Conservation (phyloP, 495 filamentous ascomycete genomes). For the Cladorrhinum samala region DNA sequence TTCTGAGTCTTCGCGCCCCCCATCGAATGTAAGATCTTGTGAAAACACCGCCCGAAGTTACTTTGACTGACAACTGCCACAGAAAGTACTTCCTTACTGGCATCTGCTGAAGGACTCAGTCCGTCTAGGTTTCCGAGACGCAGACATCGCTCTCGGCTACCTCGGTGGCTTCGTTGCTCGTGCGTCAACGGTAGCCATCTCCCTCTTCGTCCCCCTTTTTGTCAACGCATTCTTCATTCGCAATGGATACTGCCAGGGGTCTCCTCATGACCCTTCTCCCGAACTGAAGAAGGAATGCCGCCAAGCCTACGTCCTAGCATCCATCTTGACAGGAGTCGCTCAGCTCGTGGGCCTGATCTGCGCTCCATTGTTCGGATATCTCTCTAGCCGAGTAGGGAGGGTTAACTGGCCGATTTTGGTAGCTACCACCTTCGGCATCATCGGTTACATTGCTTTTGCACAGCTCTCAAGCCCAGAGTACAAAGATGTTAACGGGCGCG, state of each 20-base stretch:
- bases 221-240: conserved; percentile 82
- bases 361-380: conserved; percentile 80
- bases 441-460: conserved; percentile 71
- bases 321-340: conserved; percentile 78
- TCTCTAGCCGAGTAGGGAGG: conserved; percentile 53
- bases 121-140: conserved; percentile 64
- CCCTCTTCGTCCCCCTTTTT: conserved; percentile 85
- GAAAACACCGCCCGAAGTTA: too few species aligned
- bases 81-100: conserved; percentile 38
- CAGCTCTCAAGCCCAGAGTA: conserved; percentile 63
- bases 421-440: conserved; percentile 62
- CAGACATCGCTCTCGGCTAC: conserved; percentile 78
- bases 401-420: conserved; percentile 70
- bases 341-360: conserved; percentile 79
- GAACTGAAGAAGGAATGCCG: conserved; percentile 77
- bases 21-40: conserved; percentile 11
- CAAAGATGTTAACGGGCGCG: conserved; percentile 47
- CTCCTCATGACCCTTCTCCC: conserved; percentile 49
- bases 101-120: conserved; percentile 58
- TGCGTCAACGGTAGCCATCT: conserved; percentile 92
- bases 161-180: conserved; percentile 92
- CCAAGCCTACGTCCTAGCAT: conserved; percentile 76
- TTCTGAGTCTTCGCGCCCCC: neutral
- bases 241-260: conserved; percentile 69
- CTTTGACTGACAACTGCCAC: neutral